Evolutionary conservation across 768 basidiomycete genomes (phyloP).

Genomic region (Hygrophorus pudorinus): DNA sequence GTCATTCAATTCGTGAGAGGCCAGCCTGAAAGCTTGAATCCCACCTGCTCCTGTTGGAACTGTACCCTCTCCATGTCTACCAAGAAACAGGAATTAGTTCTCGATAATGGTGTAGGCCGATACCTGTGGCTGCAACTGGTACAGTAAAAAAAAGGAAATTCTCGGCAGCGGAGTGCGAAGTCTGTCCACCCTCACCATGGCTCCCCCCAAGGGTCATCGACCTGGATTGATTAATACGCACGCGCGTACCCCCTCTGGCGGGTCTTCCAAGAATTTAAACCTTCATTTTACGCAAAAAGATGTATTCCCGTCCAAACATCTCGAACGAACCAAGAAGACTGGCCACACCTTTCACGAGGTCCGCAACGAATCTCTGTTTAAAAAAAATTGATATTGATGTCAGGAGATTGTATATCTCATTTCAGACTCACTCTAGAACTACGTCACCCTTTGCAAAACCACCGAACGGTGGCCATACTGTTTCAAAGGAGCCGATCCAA

Average conservation of each 20-base stretch:
- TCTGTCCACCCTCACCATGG: background rate
- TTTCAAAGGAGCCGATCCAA: background rate
- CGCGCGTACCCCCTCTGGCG: slow-evolving; percentile 50
- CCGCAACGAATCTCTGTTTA: slow-evolving; percentile 14
- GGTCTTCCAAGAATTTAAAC: slow-evolving; percentile 42
- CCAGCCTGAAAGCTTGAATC: slow-evolving; percentile 5
- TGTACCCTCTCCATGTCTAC: slow-evolving; percentile 82
- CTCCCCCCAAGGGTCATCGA: slow-evolving; percentile 2
- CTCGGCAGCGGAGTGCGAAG: slow-evolving; percentile 2
- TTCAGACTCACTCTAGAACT: slow-evolving; percentile 6
- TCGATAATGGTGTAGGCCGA: too few species aligned
- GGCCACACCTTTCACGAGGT: slow-evolving; percentile 33
- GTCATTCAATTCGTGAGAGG: slow-evolving; percentile 3
- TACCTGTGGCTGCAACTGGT: too few species aligned
- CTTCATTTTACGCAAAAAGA: slow-evolving; percentile 68
- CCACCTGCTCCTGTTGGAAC: slow-evolving; percentile 84
- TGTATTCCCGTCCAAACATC: slow-evolving; percentile 25
- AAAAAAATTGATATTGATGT: background rate
- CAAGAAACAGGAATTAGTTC: background rate
- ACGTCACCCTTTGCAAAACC: slow-evolving; percentile 15
- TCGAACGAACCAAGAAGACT: slow-evolving; percentile 47
- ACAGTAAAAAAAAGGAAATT: slow-evolving; percentile 5
- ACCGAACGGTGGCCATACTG: slow-evolving; percentile 5
- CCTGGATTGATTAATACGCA: slow-evolving; percentile 38
- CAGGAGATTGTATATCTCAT: background rate